These are phyloP conservation scores for Dactylellina haptotyla DNA, from an alignment of 2,329 filamentous ascomycete species.

Conservation along the genomic window DNA sequence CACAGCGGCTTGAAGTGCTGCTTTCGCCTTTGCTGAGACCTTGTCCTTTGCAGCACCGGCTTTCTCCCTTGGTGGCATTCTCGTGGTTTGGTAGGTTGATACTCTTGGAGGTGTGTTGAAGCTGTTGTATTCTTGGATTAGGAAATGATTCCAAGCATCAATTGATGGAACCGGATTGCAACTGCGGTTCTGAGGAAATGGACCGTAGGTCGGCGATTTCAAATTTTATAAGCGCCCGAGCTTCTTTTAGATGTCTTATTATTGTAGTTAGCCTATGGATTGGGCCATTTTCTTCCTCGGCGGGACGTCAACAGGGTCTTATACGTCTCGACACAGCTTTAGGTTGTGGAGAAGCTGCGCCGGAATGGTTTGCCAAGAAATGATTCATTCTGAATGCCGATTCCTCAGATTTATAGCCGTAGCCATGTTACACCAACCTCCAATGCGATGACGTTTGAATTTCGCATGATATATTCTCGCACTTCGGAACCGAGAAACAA, in stretches of 20 bases:
- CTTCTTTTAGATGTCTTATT: too few relatives aligned
- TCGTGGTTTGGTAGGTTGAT: background rate
- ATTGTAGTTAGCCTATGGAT: background rate
- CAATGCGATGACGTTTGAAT: too few relatives aligned
- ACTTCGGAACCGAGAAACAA: background rate
- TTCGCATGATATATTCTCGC: background rate
- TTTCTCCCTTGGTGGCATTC: background rate
- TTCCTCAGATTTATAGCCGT: background rate
- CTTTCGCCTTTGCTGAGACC: background rate
- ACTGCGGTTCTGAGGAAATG: background rate
- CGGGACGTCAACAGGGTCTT: background rate
- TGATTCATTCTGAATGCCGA: constrained; percentile 24
- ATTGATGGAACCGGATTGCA: background rate
- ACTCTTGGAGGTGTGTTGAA: constrained; percentile 10
- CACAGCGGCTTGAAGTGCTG: constrained; percentile 16
- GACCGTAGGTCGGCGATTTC: background rate
- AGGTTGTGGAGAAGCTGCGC: too few relatives aligned
- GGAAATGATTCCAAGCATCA: constrained; percentile 13
- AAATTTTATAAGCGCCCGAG: background rate
- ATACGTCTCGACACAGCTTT: too few relatives aligned
- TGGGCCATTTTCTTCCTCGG: background rate
- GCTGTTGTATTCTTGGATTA: constrained; percentile 26
- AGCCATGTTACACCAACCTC: background rate
- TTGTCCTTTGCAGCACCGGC: background rate
- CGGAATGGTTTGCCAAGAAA: constrained; percentile 4